Conservation (phyloP, 441 rosid genomes). For the Sinapis alba region DNA sequence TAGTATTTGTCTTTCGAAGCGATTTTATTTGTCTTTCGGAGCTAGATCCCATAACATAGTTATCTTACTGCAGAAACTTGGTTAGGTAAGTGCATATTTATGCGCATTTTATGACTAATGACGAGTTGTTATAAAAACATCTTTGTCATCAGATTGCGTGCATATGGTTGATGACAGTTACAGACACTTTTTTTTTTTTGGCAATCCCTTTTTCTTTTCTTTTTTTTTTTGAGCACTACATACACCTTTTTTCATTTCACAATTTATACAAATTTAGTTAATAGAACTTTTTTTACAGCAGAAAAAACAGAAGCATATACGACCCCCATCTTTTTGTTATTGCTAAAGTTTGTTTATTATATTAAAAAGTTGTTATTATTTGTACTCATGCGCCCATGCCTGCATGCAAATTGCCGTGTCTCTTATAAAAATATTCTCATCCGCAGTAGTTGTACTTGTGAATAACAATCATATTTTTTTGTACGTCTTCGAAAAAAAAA, state of each 20-base stretch:
- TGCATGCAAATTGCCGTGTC: conserved; percentile 3
- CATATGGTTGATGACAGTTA: not conserved
- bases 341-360: not conserved
- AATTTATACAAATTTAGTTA: not conserved
- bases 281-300: not conserved
- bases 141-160: not conserved
- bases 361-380: not conserved
- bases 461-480: conserved; percentile 12
- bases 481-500: not conserved
- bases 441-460: not conserved
- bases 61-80: not conserved
- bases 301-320: not conserved
- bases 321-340: not conserved
- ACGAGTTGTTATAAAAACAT: not conserved
- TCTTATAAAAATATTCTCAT: not conserved
- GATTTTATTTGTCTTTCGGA: not conserved
- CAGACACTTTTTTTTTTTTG: not conserved
- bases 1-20: not conserved
- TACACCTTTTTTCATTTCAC: not conserved
- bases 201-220: no score
- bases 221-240: no score
- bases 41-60: not conserved
- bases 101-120: not conserved
- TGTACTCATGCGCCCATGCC: not conserved
- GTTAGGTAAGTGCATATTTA: not conserved